Conservation (phyloP, 2,329 filamentous ascomycete genomes). For the Xylariomycetidae sp. region DNA sequence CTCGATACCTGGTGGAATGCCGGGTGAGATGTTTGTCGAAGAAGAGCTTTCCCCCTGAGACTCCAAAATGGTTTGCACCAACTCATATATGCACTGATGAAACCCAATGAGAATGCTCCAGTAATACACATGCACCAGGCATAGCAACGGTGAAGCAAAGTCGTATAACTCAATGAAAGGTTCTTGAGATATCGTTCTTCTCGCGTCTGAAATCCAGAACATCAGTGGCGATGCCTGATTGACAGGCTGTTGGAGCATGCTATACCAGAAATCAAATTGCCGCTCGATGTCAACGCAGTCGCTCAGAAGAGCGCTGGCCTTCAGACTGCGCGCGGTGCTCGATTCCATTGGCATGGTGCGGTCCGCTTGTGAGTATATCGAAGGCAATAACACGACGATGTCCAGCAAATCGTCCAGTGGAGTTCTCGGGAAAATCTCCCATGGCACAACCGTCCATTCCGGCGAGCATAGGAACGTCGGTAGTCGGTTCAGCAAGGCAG, state of each 20-base stretch:
- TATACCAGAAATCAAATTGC: constrained; percentile 45
- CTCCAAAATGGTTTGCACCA: constrained; percentile 41
- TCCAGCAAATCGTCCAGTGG: constrained; percentile 50
- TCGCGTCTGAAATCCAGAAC: constrained; percentile 34
- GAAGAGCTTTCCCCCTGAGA: constrained; percentile 34
- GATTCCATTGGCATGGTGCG: constrained; percentile 33
- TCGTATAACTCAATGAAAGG: constrained; percentile 42
- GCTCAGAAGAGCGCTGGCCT: constrained; percentile 44
- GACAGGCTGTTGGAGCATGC: constrained; percentile 15
- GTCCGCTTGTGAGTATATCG: constrained; percentile 42
- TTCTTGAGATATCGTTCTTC: constrained; percentile 22
- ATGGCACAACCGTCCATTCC: constrained; percentile 49
- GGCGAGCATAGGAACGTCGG: constrained; percentile 45
- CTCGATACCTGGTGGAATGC: constrained; percentile 36
- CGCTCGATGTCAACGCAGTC: constrained; percentile 44
- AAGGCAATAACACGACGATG: constrained; percentile 41
- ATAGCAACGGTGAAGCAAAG: constrained; percentile 40
- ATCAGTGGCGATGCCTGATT: constrained; percentile 18
- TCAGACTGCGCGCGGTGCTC: constrained; percentile 36
- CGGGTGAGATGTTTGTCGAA: constrained; percentile 34
- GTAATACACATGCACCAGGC: constrained; percentile 47
- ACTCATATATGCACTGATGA: constrained; percentile 40
- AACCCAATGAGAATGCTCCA: constrained; percentile 49
- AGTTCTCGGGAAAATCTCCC: constrained; percentile 47
- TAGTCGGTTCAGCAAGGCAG: constrained; percentile 45